Evolutionary conservation across 2,329 filamentous ascomycete genomes (phyloP).

Genomic region (Ophiostoma sp.): DNA sequence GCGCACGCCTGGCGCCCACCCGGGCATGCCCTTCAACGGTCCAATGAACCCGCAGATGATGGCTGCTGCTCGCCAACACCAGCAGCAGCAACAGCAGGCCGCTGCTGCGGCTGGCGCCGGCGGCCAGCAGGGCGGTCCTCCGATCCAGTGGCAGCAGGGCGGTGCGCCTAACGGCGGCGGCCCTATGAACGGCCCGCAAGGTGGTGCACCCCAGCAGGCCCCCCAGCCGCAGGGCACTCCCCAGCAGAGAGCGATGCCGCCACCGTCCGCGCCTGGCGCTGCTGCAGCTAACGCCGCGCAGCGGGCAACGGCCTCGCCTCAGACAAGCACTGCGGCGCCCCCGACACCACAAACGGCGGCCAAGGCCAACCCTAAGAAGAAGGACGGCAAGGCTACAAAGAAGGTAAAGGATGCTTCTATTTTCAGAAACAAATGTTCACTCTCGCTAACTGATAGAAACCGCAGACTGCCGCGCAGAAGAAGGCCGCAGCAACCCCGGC

Average conservation of each 20-base stretch:
- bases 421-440: not conserved
- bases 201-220: slow-evolving; percentile 50
- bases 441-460: slow-evolving; percentile 26
- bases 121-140: slow-evolving; percentile 42
- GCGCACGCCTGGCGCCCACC: slow-evolving; percentile 69
- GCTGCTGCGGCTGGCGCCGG: slow-evolving; percentile 20
- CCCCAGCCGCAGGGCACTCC: slow-evolving; percentile 66
- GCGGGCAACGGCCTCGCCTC: slow-evolving; percentile 61
- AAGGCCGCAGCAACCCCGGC: slow-evolving; percentile 60
- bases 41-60: slow-evolving; percentile 65
- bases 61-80: slow-evolving; percentile 46
- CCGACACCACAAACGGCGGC: slow-evolving; percentile 73
- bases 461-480: slow-evolving; percentile 59
- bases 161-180: slow-evolving; percentile 46
- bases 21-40: slow-evolving; percentile 55
- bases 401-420: slow-evolving; percentile 54
- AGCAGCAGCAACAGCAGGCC: slow-evolving; percentile 33
- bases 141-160: slow-evolving; percentile 51
- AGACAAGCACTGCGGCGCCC: slow-evolving; percentile 65
- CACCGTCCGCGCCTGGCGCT: slow-evolving; percentile 59
- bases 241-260: slow-evolving; percentile 70
- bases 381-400: slow-evolving; percentile 65
- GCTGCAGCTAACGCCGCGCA: slow-evolving; percentile 47
- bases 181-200: slow-evolving; percentile 41
- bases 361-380: slow-evolving; percentile 78